phyloP scores from a whole-genome alignment of 805 yeast species.

The Nakazawaea anatomiae region DNA sequence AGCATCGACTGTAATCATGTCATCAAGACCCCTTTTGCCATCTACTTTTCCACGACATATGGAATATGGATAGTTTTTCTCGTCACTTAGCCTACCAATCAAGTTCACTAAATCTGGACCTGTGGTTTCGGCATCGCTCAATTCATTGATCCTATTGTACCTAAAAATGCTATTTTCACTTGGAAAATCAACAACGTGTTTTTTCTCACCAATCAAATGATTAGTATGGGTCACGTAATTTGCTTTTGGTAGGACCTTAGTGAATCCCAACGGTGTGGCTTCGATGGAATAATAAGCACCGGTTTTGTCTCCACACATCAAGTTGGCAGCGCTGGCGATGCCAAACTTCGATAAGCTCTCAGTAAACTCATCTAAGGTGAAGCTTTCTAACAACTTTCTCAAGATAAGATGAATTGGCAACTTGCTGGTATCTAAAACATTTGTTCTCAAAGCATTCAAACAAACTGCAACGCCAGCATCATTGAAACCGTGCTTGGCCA shows the following conservation, averaged over 20 bases:
- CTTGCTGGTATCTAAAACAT: conserved; percentile 20
- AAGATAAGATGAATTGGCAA: conserved; percentile 32
- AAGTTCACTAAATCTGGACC: conserved; percentile 15
- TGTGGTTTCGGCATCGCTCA: conserved; percentile 6
- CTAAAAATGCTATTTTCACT: conserved; percentile 15
- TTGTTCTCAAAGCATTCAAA: conserved; percentile 25
- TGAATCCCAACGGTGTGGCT: conserved; percentile 16
- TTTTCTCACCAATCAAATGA: conserved; percentile 12
- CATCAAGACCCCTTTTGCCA: conserved; percentile 14
- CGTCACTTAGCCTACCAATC: conserved; percentile 17
- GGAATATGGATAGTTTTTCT: conserved; percentile 13
- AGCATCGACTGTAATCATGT: conserved; percentile 10
- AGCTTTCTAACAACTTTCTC: conserved; percentile 25
- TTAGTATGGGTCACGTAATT: conserved; percentile 20
- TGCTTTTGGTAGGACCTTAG: conserved; percentile 12
- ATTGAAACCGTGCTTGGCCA: conserved; percentile 30
- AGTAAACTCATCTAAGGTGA: conserved; percentile 14
- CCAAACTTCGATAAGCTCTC: conserved; percentile 13
- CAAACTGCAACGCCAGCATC: conserved; percentile 25
- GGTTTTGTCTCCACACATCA: conserved; percentile 20
- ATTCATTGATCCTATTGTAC: conserved; percentile 13
- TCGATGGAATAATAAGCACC: conserved; percentile 16
- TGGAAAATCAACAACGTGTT: conserved; percentile 11
- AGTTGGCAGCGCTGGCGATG: conserved; percentile 17
- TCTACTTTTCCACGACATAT: conserved; percentile 15